These are phyloP conservation scores for Tuber aestivum DNA, from an alignment of 495 filamentous ascomycete species.

Conservation along the genomic window DNA sequence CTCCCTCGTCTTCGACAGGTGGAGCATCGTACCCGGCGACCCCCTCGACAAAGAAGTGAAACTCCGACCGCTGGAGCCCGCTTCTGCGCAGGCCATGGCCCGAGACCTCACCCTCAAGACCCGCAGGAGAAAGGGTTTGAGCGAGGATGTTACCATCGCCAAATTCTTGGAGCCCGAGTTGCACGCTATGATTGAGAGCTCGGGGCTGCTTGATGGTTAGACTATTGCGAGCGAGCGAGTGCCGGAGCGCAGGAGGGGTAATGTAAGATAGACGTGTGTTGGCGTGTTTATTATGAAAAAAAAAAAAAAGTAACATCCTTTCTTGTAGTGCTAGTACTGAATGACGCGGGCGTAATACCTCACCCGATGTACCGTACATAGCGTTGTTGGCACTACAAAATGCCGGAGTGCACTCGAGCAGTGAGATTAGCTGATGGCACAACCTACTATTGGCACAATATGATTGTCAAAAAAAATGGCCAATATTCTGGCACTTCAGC, in stretches of 20 bases:
- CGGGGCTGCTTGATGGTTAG: slow-evolving; percentile 72
- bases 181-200: slow-evolving; percentile 79
- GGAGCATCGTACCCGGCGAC: slow-evolving; percentile 91
- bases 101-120: slow-evolving; percentile 97
- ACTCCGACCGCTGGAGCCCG: slow-evolving; percentile 77
- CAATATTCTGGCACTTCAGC: no score
- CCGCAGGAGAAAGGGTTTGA: slow-evolving; percentile 81
- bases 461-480: no score
- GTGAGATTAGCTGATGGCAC: no score
- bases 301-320: not conserved
- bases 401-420: no score
- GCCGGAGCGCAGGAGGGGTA: not conserved
- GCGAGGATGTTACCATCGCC: slow-evolving; percentile 88
- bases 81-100: slow-evolving; percentile 75
- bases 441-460: no score
- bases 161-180: slow-evolving; percentile 95
- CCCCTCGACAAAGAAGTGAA: slow-evolving; percentile 83
- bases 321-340: not conserved
- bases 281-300: not conserved
- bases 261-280: slow-evolving; percentile 13
- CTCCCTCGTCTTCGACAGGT: slow-evolving; percentile 89
- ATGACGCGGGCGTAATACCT: not conserved
- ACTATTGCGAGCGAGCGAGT: not conserved
- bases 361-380: not conserved
- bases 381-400: no score